Evolutionary conservation across 176 grass and related monocot genomes (phyloP), one percentile per base, ranked within the genome.

Genomic region (Oryza meridionalis): DNA sequence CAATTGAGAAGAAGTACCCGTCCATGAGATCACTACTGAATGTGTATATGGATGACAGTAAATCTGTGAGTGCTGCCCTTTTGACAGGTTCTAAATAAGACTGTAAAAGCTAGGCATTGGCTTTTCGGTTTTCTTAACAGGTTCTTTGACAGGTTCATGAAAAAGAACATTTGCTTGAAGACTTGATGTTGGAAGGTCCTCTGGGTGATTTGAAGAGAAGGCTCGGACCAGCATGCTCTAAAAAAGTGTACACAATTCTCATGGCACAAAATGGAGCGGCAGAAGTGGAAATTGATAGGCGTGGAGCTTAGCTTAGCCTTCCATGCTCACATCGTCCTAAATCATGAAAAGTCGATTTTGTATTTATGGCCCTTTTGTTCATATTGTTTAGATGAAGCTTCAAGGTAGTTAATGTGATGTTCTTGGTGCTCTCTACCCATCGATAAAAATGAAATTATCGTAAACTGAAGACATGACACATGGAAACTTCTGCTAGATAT

Each of bases 21-120:
- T 92, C 89, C 61, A 96, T 99, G 91, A 92, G 89, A 86, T 93
- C 91, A 14, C 88, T 96, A 63, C 76, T 96, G 81, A 96, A 89
- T 31, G 91, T 90, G 33, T 96, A 99, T 47, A 94, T 99, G 93
- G 96, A 96, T 86, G 71, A 88, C 67, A 70, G 4, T 44, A 96
- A 86, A 94, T 89, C 88, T 9, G 96, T 99, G 74, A 90, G 93
- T 91, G 43, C 10, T 75, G 11, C 58, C 27, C 50, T 46, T 70
- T 5, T 37, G 27, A 29, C 44, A 74, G 3, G 11, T 49, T 81
- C 26, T 44, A 4, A 31, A 80, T 58, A 58, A 9, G 22, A 55
- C 9, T n/a, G n/a, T n/a, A 77, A 58, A 43, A 11, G 17, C 8
- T 77, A 11, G 19, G n/a, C 21, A n/a, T 9, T 31, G 3, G 13